Percentiles rank a stretch among this genome's conserved stretches.
Evolutionary conservation across 2,329 filamentous ascomycete genomes (phyloP).

Genomic region (Colletotrichum orbiculare): DNA sequence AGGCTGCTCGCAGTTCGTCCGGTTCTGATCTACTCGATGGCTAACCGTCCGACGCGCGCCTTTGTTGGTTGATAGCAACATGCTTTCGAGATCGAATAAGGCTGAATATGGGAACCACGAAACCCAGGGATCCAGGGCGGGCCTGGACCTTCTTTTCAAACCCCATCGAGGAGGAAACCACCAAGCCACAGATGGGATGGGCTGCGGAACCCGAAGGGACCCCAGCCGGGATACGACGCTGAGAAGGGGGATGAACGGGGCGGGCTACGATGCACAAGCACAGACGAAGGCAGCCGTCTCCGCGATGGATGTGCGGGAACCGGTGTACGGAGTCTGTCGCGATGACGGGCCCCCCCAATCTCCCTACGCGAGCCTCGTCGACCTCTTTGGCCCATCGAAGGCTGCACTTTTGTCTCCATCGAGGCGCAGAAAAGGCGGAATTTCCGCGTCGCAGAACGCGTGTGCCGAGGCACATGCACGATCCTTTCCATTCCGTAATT

Average conservation of each 20-base stretch:
- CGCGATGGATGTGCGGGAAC: conserved; percentile 1
- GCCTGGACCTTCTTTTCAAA: conserved; percentile 19
- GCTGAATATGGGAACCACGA: not conserved
- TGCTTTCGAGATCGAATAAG: not conserved
- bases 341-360: too few relatives aligned
- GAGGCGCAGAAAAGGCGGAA: not conserved
- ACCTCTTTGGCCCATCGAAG: conserved; percentile 1
- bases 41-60: too few relatives aligned
- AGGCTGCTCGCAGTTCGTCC: too few relatives aligned
- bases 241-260: conserved; percentile 16
- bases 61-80: not conserved
- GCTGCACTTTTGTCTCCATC: not conserved
- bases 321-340: not conserved
- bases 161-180: conserved; percentile 11
- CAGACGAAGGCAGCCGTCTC: conserved; percentile 12
- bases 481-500: not conserved
- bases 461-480: not conserved
- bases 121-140: not conserved
- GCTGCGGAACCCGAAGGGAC: not conserved
- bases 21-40: too few relatives aligned
- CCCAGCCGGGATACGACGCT: conserved; percentile 20
- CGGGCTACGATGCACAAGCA: conserved; percentile 22
- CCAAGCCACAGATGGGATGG: conserved; percentile 12
- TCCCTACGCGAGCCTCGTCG: conserved; percentile 4
- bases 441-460: too few relatives aligned